A percentile compares a stretch with the other conserved stretches of the same genome.
Conservation (phyloP, 805 yeast species). For the Yamadazyma phyllophila region DNA sequence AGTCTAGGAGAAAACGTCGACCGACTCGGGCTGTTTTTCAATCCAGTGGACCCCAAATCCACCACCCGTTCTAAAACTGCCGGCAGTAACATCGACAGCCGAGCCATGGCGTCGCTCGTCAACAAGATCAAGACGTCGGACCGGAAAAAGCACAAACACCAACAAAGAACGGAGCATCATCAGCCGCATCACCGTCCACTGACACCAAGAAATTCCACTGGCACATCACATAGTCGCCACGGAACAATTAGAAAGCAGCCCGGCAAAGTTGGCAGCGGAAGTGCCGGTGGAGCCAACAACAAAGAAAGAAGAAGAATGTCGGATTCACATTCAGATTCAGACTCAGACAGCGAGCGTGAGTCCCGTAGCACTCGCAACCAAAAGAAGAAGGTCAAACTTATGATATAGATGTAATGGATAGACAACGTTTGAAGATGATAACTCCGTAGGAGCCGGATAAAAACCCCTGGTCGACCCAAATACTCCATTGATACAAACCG, state of each 20-base stretch:
- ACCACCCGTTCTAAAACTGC: background rate
- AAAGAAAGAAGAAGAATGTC: background rate
- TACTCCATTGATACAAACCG: background rate
- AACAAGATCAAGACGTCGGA: conserved; percentile 30
- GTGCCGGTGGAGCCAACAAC: background rate
- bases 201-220: background rate
- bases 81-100: conserved; percentile 5
- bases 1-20: conserved; percentile 1
- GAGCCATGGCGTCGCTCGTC: conserved; percentile 39
- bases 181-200: background rate
- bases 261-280: background rate
- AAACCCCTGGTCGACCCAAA: too few relatives aligned
- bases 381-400: conserved; percentile 7
- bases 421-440: too few relatives aligned
- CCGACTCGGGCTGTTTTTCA: background rate
- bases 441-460: too few relatives aligned
- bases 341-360: conserved; percentile 1
- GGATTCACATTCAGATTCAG: background rate
- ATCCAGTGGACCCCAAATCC: conserved; percentile 20
- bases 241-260: too few relatives aligned
- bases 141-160: conserved; percentile 5
- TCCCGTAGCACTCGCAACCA: background rate
- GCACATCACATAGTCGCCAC: background rate
- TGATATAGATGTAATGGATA: background rate
- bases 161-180: background rate